Base-by-base conservation (phyloP, 2,329 filamentous ascomycete species). In the Colletotrichum nymphaeae region DNA sequence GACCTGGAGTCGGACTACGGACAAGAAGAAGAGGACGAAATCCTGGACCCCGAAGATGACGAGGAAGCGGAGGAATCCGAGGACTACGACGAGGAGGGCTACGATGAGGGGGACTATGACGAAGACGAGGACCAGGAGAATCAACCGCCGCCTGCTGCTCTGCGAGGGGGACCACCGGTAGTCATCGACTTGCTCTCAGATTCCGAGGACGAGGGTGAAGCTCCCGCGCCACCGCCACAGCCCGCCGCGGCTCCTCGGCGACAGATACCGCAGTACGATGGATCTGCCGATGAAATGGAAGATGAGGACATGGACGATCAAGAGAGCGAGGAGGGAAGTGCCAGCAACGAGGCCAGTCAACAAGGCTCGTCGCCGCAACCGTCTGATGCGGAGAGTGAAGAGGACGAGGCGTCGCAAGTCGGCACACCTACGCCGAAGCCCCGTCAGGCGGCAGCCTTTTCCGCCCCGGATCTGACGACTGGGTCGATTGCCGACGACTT, bases 1-100 rank as follows among this genome's bases (percentile, higher is more conserved):
- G 69, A 75, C n/a, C 28, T 76, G 9, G 73, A 75, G 42, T 75
- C 73, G n/a, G 74, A 76, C 37, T 75, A 73, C 63, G 69, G 69
- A 16, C 69, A 62, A 58, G 69, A 73, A n/a, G 67, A 66, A 6
- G 73, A 73, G 5, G 66, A 68, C 7, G 66, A 70, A 14, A 67
- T 74, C 4, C 67, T 64, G 11, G 67, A 73, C 6, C 49, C 73
- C 11, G 57, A 60, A 2, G 65, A 73, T 30, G 73, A 76, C 14
- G 72, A 73, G 24, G 14, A 68, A n/a, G 69, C 70, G 7, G 69
- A 75, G 28, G 69, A 74, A 32, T 58, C 46, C 4, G 74, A 75
- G 19, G 26, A 66, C 5, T 63, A 60, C 24, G 64, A 46, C 16
- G 59, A 57, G 28, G 65, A 63, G 32, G 62, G 69, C 9, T 66